Conservation (phyloP, 768 basidiomycete species). For the Plicaturopsis crispa region DNA sequence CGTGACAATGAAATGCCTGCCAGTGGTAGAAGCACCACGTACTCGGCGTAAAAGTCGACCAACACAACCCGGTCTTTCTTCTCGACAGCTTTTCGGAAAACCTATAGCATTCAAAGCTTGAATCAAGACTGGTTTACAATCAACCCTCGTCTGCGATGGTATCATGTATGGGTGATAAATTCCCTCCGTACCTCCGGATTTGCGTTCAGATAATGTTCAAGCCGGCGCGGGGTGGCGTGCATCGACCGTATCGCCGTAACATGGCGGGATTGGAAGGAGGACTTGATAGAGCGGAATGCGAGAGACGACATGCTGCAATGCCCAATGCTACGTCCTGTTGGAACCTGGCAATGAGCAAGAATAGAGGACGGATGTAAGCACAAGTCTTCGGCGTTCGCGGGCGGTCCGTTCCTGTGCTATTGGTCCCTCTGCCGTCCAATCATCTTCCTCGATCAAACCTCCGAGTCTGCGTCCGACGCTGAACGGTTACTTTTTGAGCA, state of each 20-base stretch:
- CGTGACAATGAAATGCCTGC: background rate
- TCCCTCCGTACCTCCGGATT: conserved; percentile 32
- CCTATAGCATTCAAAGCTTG: background rate
- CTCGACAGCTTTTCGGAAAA: conserved; percentile 23
- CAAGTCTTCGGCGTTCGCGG: too few relatives aligned
- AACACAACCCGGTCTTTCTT: conserved; percentile 47
- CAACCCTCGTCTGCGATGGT: too few relatives aligned
- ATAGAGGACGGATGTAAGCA: too few relatives aligned
- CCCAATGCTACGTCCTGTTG: too few relatives aligned
- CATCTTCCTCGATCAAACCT: too few relatives aligned
- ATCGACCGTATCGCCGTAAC: conserved; percentile 18
- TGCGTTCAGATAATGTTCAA: conserved; percentile 37
- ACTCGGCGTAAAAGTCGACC: conserved; percentile 82
- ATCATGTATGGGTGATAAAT: too few relatives aligned
- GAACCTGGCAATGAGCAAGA: too few relatives aligned
- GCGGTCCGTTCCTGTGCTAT: too few relatives aligned
- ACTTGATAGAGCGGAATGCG: conserved; percentile 1
- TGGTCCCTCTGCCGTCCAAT: too few relatives aligned
- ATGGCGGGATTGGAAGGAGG: background rate
- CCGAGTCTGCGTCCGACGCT: too few relatives aligned
- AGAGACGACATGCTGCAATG: too few relatives aligned
- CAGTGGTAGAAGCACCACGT: conserved; percentile 16
- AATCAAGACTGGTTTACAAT: background rate
- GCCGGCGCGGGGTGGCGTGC: conserved; percentile 31
- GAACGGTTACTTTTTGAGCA: too few relatives aligned